Evolutionary conservation across 2,329 filamentous ascomycete species (phyloP).

Genomic region (Xylariaceae sp.): DNA sequence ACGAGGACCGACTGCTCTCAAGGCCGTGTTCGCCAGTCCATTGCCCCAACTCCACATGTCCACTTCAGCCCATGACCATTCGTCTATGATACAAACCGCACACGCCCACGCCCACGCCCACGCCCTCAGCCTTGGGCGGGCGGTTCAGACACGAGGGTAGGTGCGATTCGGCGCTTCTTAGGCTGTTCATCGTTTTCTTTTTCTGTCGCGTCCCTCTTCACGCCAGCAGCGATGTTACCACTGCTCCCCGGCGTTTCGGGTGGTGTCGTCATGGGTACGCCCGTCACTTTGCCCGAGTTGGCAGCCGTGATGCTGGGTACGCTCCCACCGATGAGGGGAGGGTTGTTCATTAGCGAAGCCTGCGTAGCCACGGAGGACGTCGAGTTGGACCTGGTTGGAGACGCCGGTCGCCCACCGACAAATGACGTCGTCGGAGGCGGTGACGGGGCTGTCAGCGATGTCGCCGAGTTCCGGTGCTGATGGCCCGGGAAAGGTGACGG

Average conservation of each 20-base stretch:
- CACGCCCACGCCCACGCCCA: too few species aligned
- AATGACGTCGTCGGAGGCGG: conserved; percentile 56
- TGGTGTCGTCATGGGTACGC: conserved; percentile 78
- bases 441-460: conserved; percentile 56
- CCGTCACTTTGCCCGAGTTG: conserved; percentile 59
- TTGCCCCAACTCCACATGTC: conserved; percentile 13
- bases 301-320: conserved; percentile 74
- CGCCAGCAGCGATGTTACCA: conserved; percentile 44
- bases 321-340: conserved; percentile 71
- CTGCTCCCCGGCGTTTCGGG: conserved; percentile 77
- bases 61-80: neutral
- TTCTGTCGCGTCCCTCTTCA: conserved; percentile 56
- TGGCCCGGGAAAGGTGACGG: conserved; percentile 56
- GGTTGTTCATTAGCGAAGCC: conserved; percentile 65
- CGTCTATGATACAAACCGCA: conserved; percentile 1
- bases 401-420: conserved; percentile 64
- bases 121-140: too few species aligned
- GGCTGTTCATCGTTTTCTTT: conserved; percentile 52
- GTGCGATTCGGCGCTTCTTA: conserved; percentile 69
- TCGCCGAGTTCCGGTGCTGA: conserved; percentile 54
- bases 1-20: neutral
- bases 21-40: conserved; percentile 4
- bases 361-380: conserved; percentile 74
- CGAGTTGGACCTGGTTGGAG: conserved; percentile 81
- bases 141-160: conserved; percentile 50